These are phyloP conservation scores for Alternaria infectoria DNA, from an alignment of 2,329 filamentous ascomycete genomes.

Conservation along the genomic window DNA sequence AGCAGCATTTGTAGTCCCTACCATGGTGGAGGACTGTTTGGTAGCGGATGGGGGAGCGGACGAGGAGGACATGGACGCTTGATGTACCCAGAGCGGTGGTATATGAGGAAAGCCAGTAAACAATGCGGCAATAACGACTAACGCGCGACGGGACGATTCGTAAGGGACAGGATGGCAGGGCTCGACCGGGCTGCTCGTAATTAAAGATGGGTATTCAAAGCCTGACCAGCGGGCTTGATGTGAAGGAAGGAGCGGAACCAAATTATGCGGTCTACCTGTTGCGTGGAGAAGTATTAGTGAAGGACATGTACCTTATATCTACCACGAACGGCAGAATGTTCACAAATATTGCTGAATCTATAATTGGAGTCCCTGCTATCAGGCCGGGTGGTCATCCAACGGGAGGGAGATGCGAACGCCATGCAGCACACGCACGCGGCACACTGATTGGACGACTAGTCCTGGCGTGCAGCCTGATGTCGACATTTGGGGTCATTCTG, in stretches of 20 bases:
- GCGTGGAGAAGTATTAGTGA: conserved; percentile 37
- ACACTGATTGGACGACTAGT: conserved; percentile 39
- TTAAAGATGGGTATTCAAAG: conserved; percentile 57
- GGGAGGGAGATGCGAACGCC: conserved; percentile 34
- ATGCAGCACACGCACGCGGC: conserved; percentile 25
- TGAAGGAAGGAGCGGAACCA: conserved; percentile 49
- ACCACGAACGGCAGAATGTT: conserved; percentile 45
- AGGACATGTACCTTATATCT: conserved; percentile 57
- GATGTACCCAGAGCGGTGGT: conserved; percentile 50
- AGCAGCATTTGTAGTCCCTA: conserved; percentile 56
- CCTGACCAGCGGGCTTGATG: conserved; percentile 57
- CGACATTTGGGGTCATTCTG: conserved; percentile 46
- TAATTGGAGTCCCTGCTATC: conserved; percentile 51
- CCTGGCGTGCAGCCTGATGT: conserved; percentile 34
- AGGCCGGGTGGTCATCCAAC: conserved; percentile 40
- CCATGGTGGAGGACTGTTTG: conserved; percentile 56
- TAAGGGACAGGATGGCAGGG: conserved; percentile 51
- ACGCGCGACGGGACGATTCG: conserved; percentile 50
- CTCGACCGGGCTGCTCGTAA: conserved; percentile 51
- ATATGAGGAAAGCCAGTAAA: conserved; percentile 48
- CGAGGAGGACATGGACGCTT: conserved; percentile 58
- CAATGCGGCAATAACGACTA: conserved; percentile 51
- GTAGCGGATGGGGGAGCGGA: conserved; percentile 48
- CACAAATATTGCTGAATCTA: conserved; percentile 54
- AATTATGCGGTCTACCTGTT: conserved; percentile 56